Conservation (phyloP, 352 stramenopile genomes). For the Pythium volutum region DNA sequence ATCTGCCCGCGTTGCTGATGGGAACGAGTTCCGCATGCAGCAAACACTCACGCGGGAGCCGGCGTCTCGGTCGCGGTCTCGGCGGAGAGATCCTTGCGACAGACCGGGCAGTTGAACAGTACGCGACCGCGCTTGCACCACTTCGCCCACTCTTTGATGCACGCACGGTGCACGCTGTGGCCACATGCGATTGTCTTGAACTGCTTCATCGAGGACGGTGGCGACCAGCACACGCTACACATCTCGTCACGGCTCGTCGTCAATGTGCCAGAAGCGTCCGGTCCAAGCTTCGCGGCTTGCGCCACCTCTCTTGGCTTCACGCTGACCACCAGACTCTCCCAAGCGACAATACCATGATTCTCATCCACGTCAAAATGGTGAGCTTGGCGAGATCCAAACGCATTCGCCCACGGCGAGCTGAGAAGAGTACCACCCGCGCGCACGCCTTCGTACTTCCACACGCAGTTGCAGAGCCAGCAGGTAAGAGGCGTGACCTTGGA, state of each 20-base stretch:
- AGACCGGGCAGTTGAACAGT: constrained; percentile 1
- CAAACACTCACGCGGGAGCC: too few relatives aligned
- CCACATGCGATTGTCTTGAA: neutral
- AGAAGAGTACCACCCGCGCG: neutral
- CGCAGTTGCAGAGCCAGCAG: constrained; percentile 33
- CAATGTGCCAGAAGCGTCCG: too few relatives aligned
- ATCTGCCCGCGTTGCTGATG: too few relatives aligned
- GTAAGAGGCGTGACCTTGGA: constrained; percentile 16
- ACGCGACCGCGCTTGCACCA: neutral
- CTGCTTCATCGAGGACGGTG: neutral
- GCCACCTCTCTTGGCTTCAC: neutral
- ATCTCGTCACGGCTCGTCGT: neutral
- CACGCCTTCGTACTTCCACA: constrained; percentile 31
- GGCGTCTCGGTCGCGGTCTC: too few relatives aligned
- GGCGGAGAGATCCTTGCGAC: neutral
- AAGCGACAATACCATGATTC: constrained; percentile 13
- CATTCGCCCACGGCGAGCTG: constrained; percentile 25
- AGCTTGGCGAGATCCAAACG: constrained; percentile 9
- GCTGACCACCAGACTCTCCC: constrained; percentile 6
- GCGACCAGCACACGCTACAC: constrained; percentile 7
- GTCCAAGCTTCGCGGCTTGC: neutral
- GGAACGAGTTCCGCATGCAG: too few relatives aligned
- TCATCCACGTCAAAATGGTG: constrained; percentile 16
- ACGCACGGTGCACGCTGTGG: neutral
- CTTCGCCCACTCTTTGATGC: neutral